These are phyloP conservation scores for Dichomitus squalens DNA, from an alignment of 1,284 basidiomycete species.

Conservation along the genomic window DNA sequence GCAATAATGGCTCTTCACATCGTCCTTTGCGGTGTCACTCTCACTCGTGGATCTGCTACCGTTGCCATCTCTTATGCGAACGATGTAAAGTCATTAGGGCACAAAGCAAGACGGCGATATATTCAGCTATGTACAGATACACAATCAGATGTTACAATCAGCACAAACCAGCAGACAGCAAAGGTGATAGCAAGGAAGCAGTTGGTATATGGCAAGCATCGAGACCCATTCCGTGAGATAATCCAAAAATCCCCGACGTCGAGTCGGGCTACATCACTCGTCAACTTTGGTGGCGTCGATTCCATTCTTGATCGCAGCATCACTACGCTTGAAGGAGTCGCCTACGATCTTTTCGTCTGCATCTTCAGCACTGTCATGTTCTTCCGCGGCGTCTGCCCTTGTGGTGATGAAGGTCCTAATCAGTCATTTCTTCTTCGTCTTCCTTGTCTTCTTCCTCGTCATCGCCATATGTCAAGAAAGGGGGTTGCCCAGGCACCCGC, in stretches of 20 bases:
- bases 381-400: background rate
- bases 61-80: background rate
- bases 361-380: background rate
- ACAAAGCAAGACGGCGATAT: slow-evolving; percentile 1
- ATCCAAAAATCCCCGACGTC: too few species aligned
- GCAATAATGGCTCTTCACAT: background rate
- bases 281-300: too few species aligned
- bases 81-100: background rate
- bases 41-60: background rate
- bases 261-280: too few species aligned
- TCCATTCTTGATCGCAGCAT: too few species aligned
- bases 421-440: too few species aligned
- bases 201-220: background rate
- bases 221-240: background rate
- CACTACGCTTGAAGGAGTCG: too few species aligned
- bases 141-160: background rate
- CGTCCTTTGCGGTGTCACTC: background rate
- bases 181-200: background rate
- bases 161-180: background rate
- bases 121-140: background rate
- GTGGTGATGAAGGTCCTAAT: too few species aligned
- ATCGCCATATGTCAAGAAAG: slow-evolving; percentile 36
- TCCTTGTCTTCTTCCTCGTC: slow-evolving; percentile 1
- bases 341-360: background rate
- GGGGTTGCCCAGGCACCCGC: slow-evolving; percentile 64